Base-by-base conservation (phyloP, 176 grass and related monocot species). In the Avena sativa region DNA sequence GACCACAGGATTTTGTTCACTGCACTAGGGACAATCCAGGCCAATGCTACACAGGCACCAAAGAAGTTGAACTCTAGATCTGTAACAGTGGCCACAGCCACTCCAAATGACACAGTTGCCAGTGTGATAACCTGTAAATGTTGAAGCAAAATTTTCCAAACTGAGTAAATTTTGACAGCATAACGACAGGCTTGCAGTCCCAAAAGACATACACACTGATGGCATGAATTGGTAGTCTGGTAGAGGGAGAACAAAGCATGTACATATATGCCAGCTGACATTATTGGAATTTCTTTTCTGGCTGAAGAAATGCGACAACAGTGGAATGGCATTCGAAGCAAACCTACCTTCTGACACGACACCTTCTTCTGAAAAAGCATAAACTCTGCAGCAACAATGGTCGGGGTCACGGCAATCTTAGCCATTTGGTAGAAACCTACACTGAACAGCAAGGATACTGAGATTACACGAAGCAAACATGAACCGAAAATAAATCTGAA, bases 351-450 rank as follows among this genome's bases (percentile, higher is more conserved):
- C 48, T 89, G 85, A 23, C 67, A 81, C 58, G 94, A 96, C 56
- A 98, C 94, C 76, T 89, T 96, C 86, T 94, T 98, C 77, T 81
- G 85, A 16, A 96, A 85, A 91, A 96, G 67, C 82, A 93, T 94
- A 78, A 98, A 98, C 75, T 98, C 97, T 8, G 97, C 92, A 9
- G 92, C 79, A 69, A 94, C 97, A 83, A 98, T 98, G 47, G 94
- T 96, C 47, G 97, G 97, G 36, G 94, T 96, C 44, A 98, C 97
- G 50, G 90, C 97, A 90, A 96, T 98, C 89, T 98, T 98, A 81
- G 97, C 94, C 97, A 98, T 98, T 85, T 96, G 97, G 90, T 98
- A 98, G 88, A 98, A 98, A 89, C 96, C 96, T 89, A 98, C 88
- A 84, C 96, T 98, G 90, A 88, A 95, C 53, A 86, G 79, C 87